A percentile compares a stretch with the other conserved stretches of the same genome.
Conservation (phyloP, 805 yeast genomes). For the Hanseniaspora taiwanica region DNA sequence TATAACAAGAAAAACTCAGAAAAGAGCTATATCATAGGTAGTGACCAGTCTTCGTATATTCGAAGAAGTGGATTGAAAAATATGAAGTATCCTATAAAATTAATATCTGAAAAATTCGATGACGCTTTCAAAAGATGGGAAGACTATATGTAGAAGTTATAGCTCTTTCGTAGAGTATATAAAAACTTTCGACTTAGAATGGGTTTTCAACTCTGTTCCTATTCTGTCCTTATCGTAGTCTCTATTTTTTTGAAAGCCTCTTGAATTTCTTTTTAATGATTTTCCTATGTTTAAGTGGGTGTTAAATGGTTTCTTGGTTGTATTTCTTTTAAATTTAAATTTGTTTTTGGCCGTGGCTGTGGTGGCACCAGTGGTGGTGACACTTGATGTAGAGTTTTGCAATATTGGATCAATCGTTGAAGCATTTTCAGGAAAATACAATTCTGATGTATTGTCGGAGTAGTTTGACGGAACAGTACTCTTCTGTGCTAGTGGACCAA, state of each 20-base stretch:
- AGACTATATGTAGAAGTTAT: conserved; percentile 6
- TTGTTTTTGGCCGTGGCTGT: background rate
- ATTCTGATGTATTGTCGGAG: no score
- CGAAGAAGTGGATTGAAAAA: conserved; percentile 18
- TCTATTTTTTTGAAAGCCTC: background rate
- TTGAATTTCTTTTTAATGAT: background rate
- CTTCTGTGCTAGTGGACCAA: background rate
- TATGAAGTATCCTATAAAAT: conserved; percentile 17
- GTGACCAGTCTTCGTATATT: conserved; percentile 9
- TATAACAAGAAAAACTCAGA: conserved; percentile 14
- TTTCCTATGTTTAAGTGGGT: background rate
- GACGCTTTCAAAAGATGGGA: conserved; percentile 21
- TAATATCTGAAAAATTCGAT: conserved; percentile 12
- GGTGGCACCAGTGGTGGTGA: background rate
- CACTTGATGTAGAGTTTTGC: background rate
- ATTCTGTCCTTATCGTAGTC: background rate
- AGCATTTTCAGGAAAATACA: no score
- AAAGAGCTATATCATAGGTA: conserved; percentile 14
- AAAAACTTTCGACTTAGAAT: background rate
- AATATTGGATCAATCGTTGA: no score
- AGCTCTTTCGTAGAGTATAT: background rate
- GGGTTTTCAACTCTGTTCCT: background rate
- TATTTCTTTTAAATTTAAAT: background rate
- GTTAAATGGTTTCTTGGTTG: background rate
- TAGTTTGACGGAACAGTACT: background rate